Evolutionary conservation across 352 stramenopile genomes (phyloP).

Genomic region (Globisporangium paddicum): DNA sequence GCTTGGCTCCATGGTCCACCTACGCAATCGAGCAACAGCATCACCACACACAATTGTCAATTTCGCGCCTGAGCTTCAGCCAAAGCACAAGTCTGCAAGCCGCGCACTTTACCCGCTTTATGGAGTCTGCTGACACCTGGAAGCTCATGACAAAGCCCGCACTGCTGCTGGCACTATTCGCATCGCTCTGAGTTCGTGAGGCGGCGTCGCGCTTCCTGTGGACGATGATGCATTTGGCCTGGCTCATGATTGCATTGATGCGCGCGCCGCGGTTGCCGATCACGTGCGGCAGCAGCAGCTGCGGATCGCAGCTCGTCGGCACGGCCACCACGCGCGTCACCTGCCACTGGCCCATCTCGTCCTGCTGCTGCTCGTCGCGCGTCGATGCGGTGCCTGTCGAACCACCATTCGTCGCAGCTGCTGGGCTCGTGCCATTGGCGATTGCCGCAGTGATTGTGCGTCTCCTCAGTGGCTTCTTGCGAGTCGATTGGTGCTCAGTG

Average conservation of each 20-base stretch:
- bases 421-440: background rate
- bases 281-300: slow-evolving; percentile 38
- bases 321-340: slow-evolving; percentile 32
- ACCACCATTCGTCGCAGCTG: background rate
- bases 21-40: background rate
- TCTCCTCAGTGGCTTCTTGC: slow-evolving; percentile 11
- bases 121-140: slow-evolving; percentile 44
- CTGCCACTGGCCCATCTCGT: slow-evolving; percentile 10
- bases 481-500: slow-evolving; percentile 1
- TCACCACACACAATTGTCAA: background rate
- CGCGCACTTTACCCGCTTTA: slow-evolving; percentile 28
- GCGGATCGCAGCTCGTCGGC: slow-evolving; percentile 34
- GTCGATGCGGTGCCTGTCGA: background rate
- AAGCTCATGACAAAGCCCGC: slow-evolving; percentile 39
- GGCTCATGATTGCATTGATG: slow-evolving; percentile 55
- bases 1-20: slow-evolving; percentile 22
- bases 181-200: background rate
- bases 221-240: slow-evolving; percentile 48
- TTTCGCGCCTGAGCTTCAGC: too few relatives aligned
- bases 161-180: background rate
- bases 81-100: too few relatives aligned
- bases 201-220: slow-evolving; percentile 20
- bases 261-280: slow-evolving; percentile 41
- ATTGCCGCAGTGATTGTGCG: background rate
- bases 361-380: slow-evolving; percentile 3